Base-by-base conservation (phyloP, 2,329 filamentous ascomycete genomes). In the Scleromitrula shiraiana region DNA sequence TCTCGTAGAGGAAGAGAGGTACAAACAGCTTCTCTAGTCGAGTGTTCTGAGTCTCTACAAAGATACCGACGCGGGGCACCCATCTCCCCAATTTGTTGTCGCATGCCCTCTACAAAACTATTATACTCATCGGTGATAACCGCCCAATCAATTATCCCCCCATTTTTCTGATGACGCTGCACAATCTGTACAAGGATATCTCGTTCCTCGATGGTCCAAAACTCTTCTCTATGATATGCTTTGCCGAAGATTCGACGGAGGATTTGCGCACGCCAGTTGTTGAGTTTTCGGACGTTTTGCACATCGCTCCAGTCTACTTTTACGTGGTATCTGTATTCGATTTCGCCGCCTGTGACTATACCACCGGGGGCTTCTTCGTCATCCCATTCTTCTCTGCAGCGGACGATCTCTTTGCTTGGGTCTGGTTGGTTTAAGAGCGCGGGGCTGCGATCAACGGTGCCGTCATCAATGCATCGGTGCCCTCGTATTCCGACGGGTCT, bases 1-100 rank as follows among this genome's bases (percentile, higher is more conserved):
- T 35, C 26, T 5, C 12, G 22, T 12, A 47, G 45, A 0, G 45
- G 45, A 5, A 47, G 7, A 20, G 45, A 47, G 6, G n/a, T 33
- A 12, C n/a, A 15, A 5, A 47, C 15, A 35, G 45, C 45, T 14
- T 47, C 37, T n/a, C n/a, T n/a, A n/a, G n/a, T n/a, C n/a, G n/a
- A n/a, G 19, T 37, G 22, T 2, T 36, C 20, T 12, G 23, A 14
- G 14, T 14, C 3, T 27, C n/a, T 3, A n/a, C 32, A 36, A 12
- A 4, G 15, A 41, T 47, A 47, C 2, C 38, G 45, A 8, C 45
- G 45, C 14, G 26, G 15, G n/a, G 45, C 45, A 20, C 45, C 45
- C 7, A 39, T 30, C 3, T 3, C 5, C n/a, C 37, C 45, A 19
- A 17, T 22, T 12, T 27, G 4, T 12, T 47, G 45, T 1, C 19